Evolutionary conservation across 371 early-diverging fungal genomes (phyloP).

Genomic region (Mycotypha africana): DNA sequence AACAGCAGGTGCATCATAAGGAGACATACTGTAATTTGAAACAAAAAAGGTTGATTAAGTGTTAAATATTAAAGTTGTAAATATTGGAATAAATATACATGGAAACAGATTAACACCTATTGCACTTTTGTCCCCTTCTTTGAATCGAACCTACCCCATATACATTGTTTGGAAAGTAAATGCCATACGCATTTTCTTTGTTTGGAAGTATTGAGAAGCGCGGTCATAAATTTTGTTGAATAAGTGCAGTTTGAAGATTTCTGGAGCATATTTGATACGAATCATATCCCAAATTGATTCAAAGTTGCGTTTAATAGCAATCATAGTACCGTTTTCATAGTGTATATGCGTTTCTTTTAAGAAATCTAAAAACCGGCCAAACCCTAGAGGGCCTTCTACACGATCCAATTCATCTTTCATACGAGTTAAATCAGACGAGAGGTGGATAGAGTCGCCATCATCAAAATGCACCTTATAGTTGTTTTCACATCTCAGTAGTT

Average conservation of each 20-base stretch:
- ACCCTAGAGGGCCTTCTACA: slow-evolving; percentile 40
- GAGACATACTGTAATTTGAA: slow-evolving; percentile 48
- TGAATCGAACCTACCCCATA: slow-evolving; percentile 48
- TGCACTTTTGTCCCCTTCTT: no score
- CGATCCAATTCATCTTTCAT: slow-evolving; percentile 54
- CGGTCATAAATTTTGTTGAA: slow-evolving; percentile 45
- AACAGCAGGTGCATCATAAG: slow-evolving; percentile 62
- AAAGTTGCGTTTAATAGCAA: slow-evolving; percentile 54
- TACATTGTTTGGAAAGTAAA: slow-evolving; percentile 64
- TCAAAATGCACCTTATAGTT: slow-evolving; percentile 60
- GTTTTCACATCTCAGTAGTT: slow-evolving; percentile 50
- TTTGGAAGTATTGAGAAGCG: slow-evolving; percentile 44
- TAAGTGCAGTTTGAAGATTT: slow-evolving; percentile 46
- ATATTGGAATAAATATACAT: no score
- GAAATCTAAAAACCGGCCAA: slow-evolving; percentile 43
- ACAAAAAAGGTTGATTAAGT: no score
- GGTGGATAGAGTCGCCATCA: slow-evolving; percentile 44
- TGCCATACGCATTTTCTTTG: slow-evolving; percentile 59
- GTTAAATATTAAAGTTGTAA: no score
- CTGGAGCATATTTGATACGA: slow-evolving; percentile 33
- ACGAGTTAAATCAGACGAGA: slow-evolving; percentile 45
- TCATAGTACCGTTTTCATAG: slow-evolving; percentile 40
- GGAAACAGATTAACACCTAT: no score
- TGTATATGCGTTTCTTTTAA: slow-evolving; percentile 48
- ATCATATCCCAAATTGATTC: slow-evolving; percentile 45